Base-by-base conservation (phyloP, 345 rosid genomes). In the Gossypium mustelinum region DNA sequence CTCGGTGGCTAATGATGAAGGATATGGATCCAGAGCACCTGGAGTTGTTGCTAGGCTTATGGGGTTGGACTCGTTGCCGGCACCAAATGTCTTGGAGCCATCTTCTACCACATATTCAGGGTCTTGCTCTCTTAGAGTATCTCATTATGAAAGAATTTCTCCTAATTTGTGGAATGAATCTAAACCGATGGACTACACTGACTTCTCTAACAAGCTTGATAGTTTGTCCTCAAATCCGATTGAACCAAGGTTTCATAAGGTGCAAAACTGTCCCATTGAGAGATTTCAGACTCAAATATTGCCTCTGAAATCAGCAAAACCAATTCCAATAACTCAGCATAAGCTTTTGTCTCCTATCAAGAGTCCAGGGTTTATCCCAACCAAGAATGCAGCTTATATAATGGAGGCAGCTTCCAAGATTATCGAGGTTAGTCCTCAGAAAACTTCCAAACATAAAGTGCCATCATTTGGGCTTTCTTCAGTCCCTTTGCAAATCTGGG, bases 21-120 rank as follows among this genome's bases (percentile, higher is more conserved):
- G 85, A 25, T 82, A 62, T 65, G 92, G 86, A 68, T 73, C 80
- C 64, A 86, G 81, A 84, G 89, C 89, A 25, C 98, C 99, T 2
- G 92, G 97, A 68, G 94, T 92, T 45, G 97, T 95, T 73, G 99
- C 99, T 11, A 88, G 92, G 77, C 97, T 95, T 41, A 95, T 95
- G 99, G 99, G 99, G 74, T 83, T 93, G 83, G 91, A 95, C 83
- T 87, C 91, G 11, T 80, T 95, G 85, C 99, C 99, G 1, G 81
- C 76, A 16, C 83, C 88, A 65, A 84, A 80, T 72, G 81, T 62
- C 65, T 78, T 70, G 0, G 89, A 87, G 70, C 78, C 84, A 34
- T 82, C 84, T 70, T 74, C 79, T 48, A 62, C 84, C 60, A 81
- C 86, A 2, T 80, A 57, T 83, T 77, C 70, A 14, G 81, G 83